A percentile compares a stretch with the other conserved stretches of the same genome.
Conservation (phyloP, 2,329 filamentous ascomycete species). For the Monosporascus sp. region DNA sequence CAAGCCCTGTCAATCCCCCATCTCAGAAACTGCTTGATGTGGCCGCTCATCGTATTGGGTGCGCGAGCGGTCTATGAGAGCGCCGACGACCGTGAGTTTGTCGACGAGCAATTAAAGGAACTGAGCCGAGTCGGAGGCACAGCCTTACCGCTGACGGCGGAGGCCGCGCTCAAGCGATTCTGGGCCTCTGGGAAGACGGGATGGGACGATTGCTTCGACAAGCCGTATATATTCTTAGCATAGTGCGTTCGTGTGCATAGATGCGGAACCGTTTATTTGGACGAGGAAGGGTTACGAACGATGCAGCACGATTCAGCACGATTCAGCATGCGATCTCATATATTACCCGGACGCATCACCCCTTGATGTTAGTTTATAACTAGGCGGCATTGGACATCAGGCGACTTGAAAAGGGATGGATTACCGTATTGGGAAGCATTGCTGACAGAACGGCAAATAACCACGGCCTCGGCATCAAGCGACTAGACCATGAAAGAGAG, state of each 20-base stretch:
- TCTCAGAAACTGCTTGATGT: slow-evolving; percentile 23
- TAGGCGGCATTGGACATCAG: too few species aligned
- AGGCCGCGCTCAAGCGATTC: slow-evolving; percentile 22
- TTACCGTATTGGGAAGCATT: too few species aligned
- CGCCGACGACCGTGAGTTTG: slow-evolving; percentile 20
- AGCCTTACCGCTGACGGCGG: slow-evolving; percentile 21
- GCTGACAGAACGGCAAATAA: too few species aligned
- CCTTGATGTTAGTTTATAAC: too few species aligned
- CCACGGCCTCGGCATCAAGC: too few species aligned
- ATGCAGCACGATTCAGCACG: too few species aligned
- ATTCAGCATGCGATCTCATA: background rate
- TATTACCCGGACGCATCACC: background rate
- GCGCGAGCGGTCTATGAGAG: slow-evolving; percentile 18
- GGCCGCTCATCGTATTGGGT: slow-evolving; percentile 30
- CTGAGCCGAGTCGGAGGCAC: slow-evolving; percentile 20
- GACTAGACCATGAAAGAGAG: too few species aligned
- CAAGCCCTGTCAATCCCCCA: slow-evolving; percentile 9
- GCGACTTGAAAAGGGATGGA: too few species aligned
- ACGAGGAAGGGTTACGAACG: too few species aligned
- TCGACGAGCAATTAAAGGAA: slow-evolving; percentile 18
- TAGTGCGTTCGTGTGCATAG: background rate
- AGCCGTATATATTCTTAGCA: slow-evolving; percentile 19
- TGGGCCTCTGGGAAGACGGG: slow-evolving; percentile 25
- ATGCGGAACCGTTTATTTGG: too few species aligned
- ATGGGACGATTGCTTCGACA: slow-evolving; percentile 34